A percentile compares a stretch with the other conserved stretches of the same genome.
Conservation (phyloP, 164 flowering plant genomes). For the Tetrastigma voinierianum region DNA sequence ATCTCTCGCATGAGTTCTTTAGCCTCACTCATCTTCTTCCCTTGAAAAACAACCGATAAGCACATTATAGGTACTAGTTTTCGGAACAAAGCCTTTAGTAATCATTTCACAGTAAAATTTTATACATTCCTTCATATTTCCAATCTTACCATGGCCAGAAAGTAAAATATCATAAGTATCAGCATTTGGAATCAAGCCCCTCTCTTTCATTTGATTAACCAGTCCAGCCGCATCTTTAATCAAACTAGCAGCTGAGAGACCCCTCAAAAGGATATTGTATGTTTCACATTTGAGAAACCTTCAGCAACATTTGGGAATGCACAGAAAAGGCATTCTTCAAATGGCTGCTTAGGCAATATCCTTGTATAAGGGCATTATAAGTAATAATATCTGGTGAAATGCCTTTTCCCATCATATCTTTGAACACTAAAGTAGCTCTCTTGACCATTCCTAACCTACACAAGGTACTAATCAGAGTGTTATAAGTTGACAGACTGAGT, state of each 20-base stretch:
- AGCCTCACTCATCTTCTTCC: constrained; percentile 78
- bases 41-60: constrained; percentile 70
- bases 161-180: constrained; percentile 60
- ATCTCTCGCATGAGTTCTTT: constrained; percentile 84
- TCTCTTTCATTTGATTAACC: constrained; percentile 53
- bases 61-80: constrained; percentile 65
- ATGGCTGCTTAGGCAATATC: constrained; percentile 66
- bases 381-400: constrained; percentile 55
- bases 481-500: constrained; percentile 41
- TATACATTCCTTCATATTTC: constrained; percentile 61
- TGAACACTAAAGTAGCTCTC: constrained; percentile 49
- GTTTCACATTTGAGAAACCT: constrained; percentile 67
- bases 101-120: constrained; percentile 87
- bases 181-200: constrained; percentile 59
- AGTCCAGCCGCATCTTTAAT: constrained; percentile 53
- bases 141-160: constrained; percentile 65
- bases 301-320: constrained; percentile 55
- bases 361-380: constrained; percentile 71
- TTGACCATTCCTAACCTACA: constrained; percentile 80
- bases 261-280: constrained; percentile 60
- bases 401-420: constrained; percentile 61
- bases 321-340: constrained; percentile 43
- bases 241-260: constrained; percentile 44
- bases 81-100: constrained; percentile 69
- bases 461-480: constrained; percentile 55